Percentiles rank a stretch among this genome's conserved stretches.
Evolutionary conservation across 2,329 filamentous ascomycete species (phyloP).

Genomic region (Aspergillus amoenus): DNA sequence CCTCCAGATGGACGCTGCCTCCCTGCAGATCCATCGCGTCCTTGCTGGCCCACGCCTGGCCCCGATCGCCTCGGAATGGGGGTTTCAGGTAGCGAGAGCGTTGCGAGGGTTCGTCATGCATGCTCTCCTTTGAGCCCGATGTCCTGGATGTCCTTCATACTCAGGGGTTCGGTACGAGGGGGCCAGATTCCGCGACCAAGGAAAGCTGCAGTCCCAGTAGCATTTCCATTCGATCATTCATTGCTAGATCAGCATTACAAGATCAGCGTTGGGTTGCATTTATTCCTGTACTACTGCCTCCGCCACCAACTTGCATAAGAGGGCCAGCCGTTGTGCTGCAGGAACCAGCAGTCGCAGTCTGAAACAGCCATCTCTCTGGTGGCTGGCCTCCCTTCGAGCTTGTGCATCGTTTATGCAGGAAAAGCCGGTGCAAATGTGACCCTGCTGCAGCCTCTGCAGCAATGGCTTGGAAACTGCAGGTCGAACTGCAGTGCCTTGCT

Average conservation of each 20-base stretch:
- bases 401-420: background rate
- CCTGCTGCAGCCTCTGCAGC: background rate
- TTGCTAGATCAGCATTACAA: too few relatives aligned
- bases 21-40: constrained; percentile 3
- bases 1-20: constrained; percentile 1
- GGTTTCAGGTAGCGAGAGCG: constrained; percentile 1
- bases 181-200: too few relatives aligned
- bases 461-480: background rate
- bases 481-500: background rate
- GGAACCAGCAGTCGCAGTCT: constrained; percentile 8
- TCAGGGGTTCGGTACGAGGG: background rate
- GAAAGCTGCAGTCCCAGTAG: too few relatives aligned
- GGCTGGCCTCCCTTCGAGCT: background rate
- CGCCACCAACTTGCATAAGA: background rate
- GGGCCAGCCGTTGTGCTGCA: constrained; percentile 8
- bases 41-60: constrained; percentile 10
- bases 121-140: background rate
- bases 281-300: too few relatives aligned
- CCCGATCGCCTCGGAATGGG: constrained; percentile 5
- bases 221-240: background rate
- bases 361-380: constrained; percentile 1
- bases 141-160: background rate
- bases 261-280: too few relatives aligned
- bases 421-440: background rate
- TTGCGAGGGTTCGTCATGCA: background rate